phyloP scores from a whole-genome alignment of 164 flowering plant species.

The Umbilicus rupestris region DNA sequence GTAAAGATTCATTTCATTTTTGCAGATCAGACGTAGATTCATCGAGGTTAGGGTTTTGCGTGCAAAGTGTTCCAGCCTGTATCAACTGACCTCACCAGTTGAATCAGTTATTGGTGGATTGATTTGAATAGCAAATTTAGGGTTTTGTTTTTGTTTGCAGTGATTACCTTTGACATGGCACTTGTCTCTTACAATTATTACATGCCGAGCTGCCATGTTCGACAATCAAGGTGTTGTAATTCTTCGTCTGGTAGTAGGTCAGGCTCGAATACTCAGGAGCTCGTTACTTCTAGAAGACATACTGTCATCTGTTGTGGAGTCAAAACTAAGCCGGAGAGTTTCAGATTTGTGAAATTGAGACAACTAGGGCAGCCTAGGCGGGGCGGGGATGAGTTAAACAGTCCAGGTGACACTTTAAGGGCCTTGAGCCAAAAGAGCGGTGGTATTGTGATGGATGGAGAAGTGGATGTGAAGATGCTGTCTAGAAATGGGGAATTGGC shows the following conservation, averaged over 20 bases:
- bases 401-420: slow-evolving; percentile 14
- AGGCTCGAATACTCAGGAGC: neutral
- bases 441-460: slow-evolving; percentile 42
- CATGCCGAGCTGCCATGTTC: neutral
- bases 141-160: neutral
- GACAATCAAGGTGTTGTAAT: neutral
- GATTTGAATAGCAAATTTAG: too few species aligned
- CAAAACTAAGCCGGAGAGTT: neutral
- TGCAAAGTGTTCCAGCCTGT: too few species aligned
- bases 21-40: too few species aligned
- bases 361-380: neutral
- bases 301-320: neutral
- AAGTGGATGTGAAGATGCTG: slow-evolving; percentile 22
- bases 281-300: neutral
- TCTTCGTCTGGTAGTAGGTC: neutral
- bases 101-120: too few species aligned
- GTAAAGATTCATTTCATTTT: too few species aligned
- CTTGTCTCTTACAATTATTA: neutral
- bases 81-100: too few species aligned
- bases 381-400: slow-evolving; percentile 9
- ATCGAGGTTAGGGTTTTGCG: too few species aligned
- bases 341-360: neutral
- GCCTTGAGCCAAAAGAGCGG: slow-evolving; percentile 23
- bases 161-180: neutral
- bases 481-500: slow-evolving; percentile 23